Evolutionary conservation across 129 eudicot genomes (phyloP), one percentile per base, ranked within the genome.

Genomic region (Flaveria trinervia): DNA sequence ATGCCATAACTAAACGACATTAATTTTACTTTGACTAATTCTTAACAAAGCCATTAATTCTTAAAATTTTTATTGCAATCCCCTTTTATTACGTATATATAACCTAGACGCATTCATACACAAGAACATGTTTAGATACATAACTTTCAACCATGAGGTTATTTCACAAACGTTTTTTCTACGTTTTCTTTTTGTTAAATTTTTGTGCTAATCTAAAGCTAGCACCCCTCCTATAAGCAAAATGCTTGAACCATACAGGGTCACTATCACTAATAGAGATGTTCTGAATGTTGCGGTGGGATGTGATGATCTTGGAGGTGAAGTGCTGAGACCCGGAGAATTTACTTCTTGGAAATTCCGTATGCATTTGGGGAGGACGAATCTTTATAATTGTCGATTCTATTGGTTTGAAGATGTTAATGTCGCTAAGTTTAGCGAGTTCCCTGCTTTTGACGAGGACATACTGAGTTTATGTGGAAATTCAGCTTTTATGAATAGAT

Each of bases 321-420:
- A 64, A 14, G 5, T 64, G 46, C 48, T 62, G 1, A 48, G 3
- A 64, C 79, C 71, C 2, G 71, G 79, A 0, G 18, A 62, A 17
- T 45, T 25, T 0, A 46, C 52, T 16, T 25, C 72, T 25, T 75
- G 79, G 79, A 75, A 75, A 75, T 75, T 75, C 25, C 71, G 66
- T 33, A 33, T n/a, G 50, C 33, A 72, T 16, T 28, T 72, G 10
- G 0, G 13, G n/a, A 50, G 3, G 9, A 52, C 66, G 10, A 72
- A 39, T 4, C 54, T 30, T 54, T 72, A 72, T 18, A 20, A 6
- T n/a, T 72, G 76, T 72, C 49, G 65, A 17, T 54, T 72, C 30
- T 52, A 52, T 33, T 51, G 76, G 76, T 30, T 54, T 16, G 33
- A 10, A 33, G 62, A 36, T 62, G 22, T 14, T 28, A 28, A 28